phyloP scores from a whole-genome alignment of 176 grass and related monocot species.

The Triticum monococcum region DNA sequence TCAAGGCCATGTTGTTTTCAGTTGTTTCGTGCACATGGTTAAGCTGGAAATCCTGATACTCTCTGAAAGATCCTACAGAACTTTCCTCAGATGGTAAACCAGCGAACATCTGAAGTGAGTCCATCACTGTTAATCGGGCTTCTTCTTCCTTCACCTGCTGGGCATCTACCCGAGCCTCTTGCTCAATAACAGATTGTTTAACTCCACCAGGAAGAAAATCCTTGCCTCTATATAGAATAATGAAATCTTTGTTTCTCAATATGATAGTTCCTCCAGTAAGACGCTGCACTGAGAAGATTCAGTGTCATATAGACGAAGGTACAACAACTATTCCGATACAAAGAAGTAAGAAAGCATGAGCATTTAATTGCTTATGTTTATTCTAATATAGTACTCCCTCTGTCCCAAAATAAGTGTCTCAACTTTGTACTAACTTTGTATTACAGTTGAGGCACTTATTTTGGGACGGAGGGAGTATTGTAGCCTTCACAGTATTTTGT shows the following conservation, averaged over 20 bases:
- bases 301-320: conserved; percentile 47
- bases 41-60: conserved; percentile 65
- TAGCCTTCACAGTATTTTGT: background rate
- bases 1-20: conserved; percentile 18
- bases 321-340: background rate
- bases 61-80: conserved; percentile 59
- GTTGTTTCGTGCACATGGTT: conserved; percentile 31
- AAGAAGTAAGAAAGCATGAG: background rate
- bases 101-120: conserved; percentile 46
- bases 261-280: conserved; percentile 90
- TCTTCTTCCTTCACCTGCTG: conserved; percentile 81
- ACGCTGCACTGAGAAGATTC: conserved; percentile 65
- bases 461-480: no score
- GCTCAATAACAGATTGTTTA: conserved; percentile 47
- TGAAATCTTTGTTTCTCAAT: conserved; percentile 89
- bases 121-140: conserved; percentile 49
- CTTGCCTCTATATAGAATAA: conserved; percentile 96
- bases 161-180: conserved; percentile 55
- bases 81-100: conserved; percentile 33
- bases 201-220: conserved; percentile 83
- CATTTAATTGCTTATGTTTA: background rate
- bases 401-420: no score
- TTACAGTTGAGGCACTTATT: no score
- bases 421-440: no score
- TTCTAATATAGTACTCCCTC: no score